Conservation (phyloP, 208 protist species). For the Porcisia deanei region DNA sequence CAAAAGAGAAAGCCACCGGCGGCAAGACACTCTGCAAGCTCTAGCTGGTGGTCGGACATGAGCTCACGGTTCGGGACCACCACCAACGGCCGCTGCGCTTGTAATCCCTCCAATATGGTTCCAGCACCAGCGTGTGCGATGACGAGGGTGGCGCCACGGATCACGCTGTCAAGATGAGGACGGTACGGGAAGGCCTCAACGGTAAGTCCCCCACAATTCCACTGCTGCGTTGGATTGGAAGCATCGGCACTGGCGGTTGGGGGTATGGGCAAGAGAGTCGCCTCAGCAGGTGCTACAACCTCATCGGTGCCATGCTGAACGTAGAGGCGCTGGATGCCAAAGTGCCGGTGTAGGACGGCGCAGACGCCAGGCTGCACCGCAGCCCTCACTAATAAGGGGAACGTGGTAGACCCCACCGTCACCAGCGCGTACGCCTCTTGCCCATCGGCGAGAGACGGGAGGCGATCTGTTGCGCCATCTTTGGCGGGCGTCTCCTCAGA, state of each 20-base stretch:
- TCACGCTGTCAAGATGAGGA: slow-evolving; percentile 48
- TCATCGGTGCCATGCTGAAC: slow-evolving; percentile 76
- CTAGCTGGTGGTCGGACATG: slow-evolving; percentile 91
- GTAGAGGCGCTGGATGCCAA: slow-evolving; percentile 59
- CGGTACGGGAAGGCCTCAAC: slow-evolving; percentile 81
- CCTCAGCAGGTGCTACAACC: slow-evolving; percentile 3
- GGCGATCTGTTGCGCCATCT: background rate
- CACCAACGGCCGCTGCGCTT: slow-evolving; percentile 55
- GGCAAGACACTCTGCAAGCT: slow-evolving; percentile 69
- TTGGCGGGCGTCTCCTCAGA: slow-evolving; percentile 8
- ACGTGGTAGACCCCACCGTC: slow-evolving; percentile 90
- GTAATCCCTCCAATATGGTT: slow-evolving; percentile 90
- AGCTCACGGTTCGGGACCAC: slow-evolving; percentile 88
- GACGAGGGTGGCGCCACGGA: slow-evolving; percentile 61
- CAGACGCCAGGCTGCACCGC: slow-evolving; percentile 45
- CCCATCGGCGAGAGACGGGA: background rate
- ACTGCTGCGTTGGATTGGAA: slow-evolving; percentile 2
- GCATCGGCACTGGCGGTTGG: background rate
- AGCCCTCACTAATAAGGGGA: slow-evolving; percentile 61
- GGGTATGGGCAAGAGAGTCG: background rate
- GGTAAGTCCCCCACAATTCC: slow-evolving; percentile 35
- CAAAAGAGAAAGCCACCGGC: slow-evolving; percentile 64
- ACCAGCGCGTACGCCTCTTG: slow-evolving; percentile 63
- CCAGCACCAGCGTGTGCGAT: slow-evolving; percentile 91
- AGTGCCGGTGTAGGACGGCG: slow-evolving; percentile 32